Evolutionary conservation across 306 rosid species (phyloP).

Genomic region (Corylus americana): DNA sequence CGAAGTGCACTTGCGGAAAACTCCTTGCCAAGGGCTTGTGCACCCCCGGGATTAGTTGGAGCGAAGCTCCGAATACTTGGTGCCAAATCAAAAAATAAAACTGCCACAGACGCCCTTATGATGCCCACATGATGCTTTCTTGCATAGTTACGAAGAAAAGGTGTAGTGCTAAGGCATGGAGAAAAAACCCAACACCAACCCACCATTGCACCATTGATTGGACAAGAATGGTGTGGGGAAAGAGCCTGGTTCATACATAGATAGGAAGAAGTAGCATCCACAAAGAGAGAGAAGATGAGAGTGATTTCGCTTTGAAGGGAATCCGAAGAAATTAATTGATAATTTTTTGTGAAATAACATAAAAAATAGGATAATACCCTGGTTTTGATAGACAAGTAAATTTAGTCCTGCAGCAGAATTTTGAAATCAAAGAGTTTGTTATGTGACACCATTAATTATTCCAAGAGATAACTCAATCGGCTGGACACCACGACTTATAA

Average conservation of each 20-base stretch:
- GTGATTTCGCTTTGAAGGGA: conserved; percentile 29
- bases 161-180: conserved; percentile 45
- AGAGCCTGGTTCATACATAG: conserved; percentile 22
- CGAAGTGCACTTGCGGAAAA: no score
- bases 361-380: no score
- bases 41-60: no score
- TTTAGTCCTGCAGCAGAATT: no score
- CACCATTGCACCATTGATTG: conserved; percentile 25
- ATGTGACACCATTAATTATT: background rate
- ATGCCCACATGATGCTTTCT: conserved; percentile 27
- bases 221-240: conserved; percentile 19
- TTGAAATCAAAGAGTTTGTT: no score
- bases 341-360: no score
- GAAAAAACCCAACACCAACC: conserved; percentile 37
- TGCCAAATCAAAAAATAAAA: background rate
- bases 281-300: conserved; percentile 15
- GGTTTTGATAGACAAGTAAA: no score
- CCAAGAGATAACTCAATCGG: no score
- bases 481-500: no score
- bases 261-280: conserved; percentile 46
- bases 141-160: conserved; percentile 27
- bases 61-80: no score
- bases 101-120: conserved; percentile 66
- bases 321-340: no score
- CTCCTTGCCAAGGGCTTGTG: no score